Percentiles rank a stretch among this genome's conserved stretches.
phyloP scores from a whole-genome alignment of 257 asterid genomes.

The Scutellaria barbata region DNA sequence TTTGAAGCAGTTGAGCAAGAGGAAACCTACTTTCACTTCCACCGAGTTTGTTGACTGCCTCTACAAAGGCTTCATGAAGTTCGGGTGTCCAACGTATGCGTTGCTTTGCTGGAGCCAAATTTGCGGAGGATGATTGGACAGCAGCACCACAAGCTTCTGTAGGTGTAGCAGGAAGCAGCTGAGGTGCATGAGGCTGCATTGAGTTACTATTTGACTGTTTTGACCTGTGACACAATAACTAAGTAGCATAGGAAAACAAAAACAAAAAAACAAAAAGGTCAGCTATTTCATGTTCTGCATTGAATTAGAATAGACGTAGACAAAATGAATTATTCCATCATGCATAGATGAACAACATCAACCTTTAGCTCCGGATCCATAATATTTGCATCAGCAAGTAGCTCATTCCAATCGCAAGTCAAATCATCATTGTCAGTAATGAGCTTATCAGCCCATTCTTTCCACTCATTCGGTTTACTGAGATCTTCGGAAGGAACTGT shows the following conservation, averaged over 20 bases:
- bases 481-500: constrained; percentile 49
- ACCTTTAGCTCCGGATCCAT: constrained; percentile 56
- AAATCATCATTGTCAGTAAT: constrained; percentile 58
- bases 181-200: constrained; percentile 48
- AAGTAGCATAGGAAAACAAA: not conserved
- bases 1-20: constrained; percentile 28
- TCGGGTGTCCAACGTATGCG: constrained; percentile 97
- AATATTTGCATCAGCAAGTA: constrained; percentile 60
- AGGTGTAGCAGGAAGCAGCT: constrained; percentile 50
- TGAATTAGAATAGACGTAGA: constrained; percentile 6
- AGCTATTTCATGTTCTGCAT: constrained; percentile 14
- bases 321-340: constrained; percentile 5
- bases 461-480: constrained; percentile 59
- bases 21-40: constrained; percentile 78
- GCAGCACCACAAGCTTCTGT: constrained; percentile 50
- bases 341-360: constrained; percentile 22
- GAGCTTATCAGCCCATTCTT: constrained; percentile 76
- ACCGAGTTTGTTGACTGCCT: constrained; percentile 87
- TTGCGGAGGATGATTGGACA: constrained; percentile 53
- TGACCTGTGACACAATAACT: constrained; percentile 43
- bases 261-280: not conserved
- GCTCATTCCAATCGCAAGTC: constrained; percentile 64
- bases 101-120: constrained; percentile 63
- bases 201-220: constrained; percentile 49
- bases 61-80: constrained; percentile 91